phyloP scores from a whole-genome alignment of 2,329 filamentous ascomycete species.

The Fusarium denticulatum region DNA sequence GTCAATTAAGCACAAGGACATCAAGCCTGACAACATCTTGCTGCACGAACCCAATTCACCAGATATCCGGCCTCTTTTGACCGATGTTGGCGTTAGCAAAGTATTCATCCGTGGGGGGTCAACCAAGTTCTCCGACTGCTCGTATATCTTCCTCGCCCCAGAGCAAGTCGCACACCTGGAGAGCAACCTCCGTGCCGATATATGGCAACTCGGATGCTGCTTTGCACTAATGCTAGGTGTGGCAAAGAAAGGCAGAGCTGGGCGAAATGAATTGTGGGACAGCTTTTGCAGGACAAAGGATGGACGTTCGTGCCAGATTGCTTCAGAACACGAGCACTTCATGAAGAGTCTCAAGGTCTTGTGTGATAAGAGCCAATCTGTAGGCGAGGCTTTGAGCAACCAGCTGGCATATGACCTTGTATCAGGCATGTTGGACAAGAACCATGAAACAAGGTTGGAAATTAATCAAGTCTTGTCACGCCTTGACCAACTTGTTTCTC shows the following conservation, averaged over 20 bases:
- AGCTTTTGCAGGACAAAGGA: not conserved
- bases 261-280: fast-evolving
- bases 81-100: not conserved
- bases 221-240: not conserved
- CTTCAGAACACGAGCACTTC: not conserved
- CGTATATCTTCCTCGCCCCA: not conserved
- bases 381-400: not conserved
- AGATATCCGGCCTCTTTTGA: not conserved
- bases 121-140: not conserved
- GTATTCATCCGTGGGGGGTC: not conserved
- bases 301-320: not conserved
- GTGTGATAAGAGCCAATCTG: not conserved
- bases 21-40: not conserved
- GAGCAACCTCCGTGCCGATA: not conserved
- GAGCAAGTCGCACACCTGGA: not conserved
- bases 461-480: not conserved
- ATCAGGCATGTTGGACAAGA: not conserved
- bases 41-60: not conserved
- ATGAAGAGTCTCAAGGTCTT: not conserved
- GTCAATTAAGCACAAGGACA: not conserved
- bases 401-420: not conserved
- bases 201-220: not conserved
- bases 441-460: not conserved
- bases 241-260: not conserved
- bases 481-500: not conserved